Evolutionary conservation across 2,329 filamentous ascomycete genomes (phyloP).

Genomic region (Aspergillus vadensis): DNA sequence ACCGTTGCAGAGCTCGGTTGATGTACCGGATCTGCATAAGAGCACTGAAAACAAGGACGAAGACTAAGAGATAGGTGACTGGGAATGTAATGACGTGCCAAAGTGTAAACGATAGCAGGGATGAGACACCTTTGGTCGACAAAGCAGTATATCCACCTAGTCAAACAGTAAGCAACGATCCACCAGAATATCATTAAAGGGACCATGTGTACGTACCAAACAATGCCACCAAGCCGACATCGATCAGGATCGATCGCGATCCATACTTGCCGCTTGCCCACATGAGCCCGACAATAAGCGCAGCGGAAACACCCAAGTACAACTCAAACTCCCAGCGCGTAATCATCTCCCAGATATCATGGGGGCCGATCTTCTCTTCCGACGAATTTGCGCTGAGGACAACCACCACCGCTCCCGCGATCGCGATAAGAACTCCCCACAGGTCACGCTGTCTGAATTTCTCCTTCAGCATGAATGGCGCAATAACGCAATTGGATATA

Average conservation of each 20-base stretch:
- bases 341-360: slow-evolving; percentile 87
- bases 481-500: slow-evolving; percentile 95
- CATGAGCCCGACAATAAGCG: slow-evolving; percentile 75
- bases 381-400: slow-evolving; percentile 87
- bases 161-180: slow-evolving; percentile 17
- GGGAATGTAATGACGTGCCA: slow-evolving; percentile 88
- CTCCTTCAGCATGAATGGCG: slow-evolving; percentile 91
- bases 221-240: slow-evolving; percentile 86
- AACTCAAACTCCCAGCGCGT: slow-evolving; percentile 86
- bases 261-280: slow-evolving; percentile 82
- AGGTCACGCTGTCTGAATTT: slow-evolving; percentile 81
- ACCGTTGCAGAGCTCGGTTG: slow-evolving; percentile 85
- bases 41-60: slow-evolving; percentile 78
- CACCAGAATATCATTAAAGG: slow-evolving; percentile 1
- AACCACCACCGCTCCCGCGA: slow-evolving; percentile 85
- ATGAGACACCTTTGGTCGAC: slow-evolving; percentile 94
- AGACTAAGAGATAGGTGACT: slow-evolving; percentile 82
- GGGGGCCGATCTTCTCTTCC: slow-evolving; percentile 86
- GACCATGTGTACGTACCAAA: slow-evolving; percentile 65
- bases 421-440: slow-evolving; percentile 82
- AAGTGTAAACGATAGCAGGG: slow-evolving; percentile 86
- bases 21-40: slow-evolving; percentile 97
- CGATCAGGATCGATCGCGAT: slow-evolving; percentile 83
- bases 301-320: slow-evolving; percentile 76
- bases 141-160: slow-evolving; percentile 92